Evolutionary conservation across 805 yeast species (phyloP).

Genomic region (Tetrapisispora iriomotensis): DNA sequence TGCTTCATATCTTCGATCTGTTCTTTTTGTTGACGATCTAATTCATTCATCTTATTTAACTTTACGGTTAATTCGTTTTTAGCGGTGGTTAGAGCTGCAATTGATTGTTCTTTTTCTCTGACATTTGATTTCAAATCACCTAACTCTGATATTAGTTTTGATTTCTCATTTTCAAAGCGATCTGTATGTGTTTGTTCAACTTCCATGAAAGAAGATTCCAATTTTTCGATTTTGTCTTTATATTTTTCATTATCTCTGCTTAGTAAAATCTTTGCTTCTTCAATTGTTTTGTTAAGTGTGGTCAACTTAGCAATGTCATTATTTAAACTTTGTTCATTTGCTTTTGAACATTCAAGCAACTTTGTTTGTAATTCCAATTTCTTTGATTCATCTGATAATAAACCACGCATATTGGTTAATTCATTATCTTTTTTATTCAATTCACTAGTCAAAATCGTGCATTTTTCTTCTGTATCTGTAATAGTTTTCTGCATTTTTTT

Average conservation of each 20-base stretch:
- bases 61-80: slow-evolving; percentile 38
- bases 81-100: not conserved
- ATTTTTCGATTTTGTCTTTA: slow-evolving; percentile 13
- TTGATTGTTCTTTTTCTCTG: slow-evolving; percentile 24
- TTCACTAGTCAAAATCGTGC: slow-evolving; percentile 22
- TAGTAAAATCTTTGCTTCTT: slow-evolving; percentile 24
- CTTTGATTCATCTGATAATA: slow-evolving; percentile 33
- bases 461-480: slow-evolving; percentile 29
- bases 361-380: slow-evolving; percentile 39
- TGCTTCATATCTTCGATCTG: slow-evolving; percentile 27
- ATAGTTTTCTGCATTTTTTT: slow-evolving; percentile 40
- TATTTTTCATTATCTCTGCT: slow-evolving; percentile 11
- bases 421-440: slow-evolving; percentile 21
- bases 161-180: slow-evolving; percentile 39
- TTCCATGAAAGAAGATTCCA: slow-evolving; percentile 10
- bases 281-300: slow-evolving; percentile 15
- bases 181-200: slow-evolving; percentile 32
- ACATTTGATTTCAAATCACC: slow-evolving; percentile 16
- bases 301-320: slow-evolving; percentile 16
- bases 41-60: slow-evolving; percentile 37
- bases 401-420: slow-evolving; percentile 23
- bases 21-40: slow-evolving; percentile 24
- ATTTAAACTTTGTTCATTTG: slow-evolving; percentile 31
- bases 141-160: slow-evolving; percentile 34
- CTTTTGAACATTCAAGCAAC: slow-evolving; percentile 35